Conservation (phyloP, 352 stramenopile genomes). For the Phytophthora colocasiae region DNA sequence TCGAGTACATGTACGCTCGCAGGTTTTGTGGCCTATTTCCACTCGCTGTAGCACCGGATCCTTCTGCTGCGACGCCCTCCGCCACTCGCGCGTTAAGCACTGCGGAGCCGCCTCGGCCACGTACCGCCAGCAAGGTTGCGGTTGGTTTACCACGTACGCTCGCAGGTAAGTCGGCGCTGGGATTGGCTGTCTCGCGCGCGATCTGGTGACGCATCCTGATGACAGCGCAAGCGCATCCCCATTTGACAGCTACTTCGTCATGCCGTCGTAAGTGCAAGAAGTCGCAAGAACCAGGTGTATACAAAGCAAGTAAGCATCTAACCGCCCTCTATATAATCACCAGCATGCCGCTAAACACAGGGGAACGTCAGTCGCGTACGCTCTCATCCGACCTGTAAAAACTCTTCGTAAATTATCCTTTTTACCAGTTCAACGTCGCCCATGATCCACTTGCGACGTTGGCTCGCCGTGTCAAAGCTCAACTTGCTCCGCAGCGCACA, state of each 20-base stretch:
- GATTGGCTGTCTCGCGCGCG: conserved; percentile 14
- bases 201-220: conserved; percentile 14
- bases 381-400: conserved; percentile 32
- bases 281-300: conserved; percentile 6
- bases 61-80: conserved; percentile 7
- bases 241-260: conserved; percentile 7
- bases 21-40: conserved; percentile 22
- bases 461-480: conserved; percentile 20
- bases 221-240: conserved; percentile 17
- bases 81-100: conserved; percentile 13
- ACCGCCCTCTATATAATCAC: background rate
- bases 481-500: conserved; percentile 37
- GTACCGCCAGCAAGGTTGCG: conserved; percentile 4
- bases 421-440: conserved; percentile 36
- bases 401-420: conserved; percentile 31
- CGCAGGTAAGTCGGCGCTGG: conserved; percentile 10
- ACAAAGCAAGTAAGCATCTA: too few relatives aligned
- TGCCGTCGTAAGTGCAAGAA: background rate
- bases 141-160: conserved; percentile 30
- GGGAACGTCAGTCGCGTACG: conserved; percentile 33
- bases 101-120: conserved; percentile 10
- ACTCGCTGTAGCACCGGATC: conserved; percentile 14
- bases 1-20: conserved; percentile 32
- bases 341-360: conserved; percentile 8
- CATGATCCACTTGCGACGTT: conserved; percentile 1